A percentile compares a stretch with the other conserved stretches of the same genome.
These are phyloP conservation scores for Heimioporus sp. DNA, from an alignment of 768 basidiomycete species.

Conservation along the genomic window DNA sequence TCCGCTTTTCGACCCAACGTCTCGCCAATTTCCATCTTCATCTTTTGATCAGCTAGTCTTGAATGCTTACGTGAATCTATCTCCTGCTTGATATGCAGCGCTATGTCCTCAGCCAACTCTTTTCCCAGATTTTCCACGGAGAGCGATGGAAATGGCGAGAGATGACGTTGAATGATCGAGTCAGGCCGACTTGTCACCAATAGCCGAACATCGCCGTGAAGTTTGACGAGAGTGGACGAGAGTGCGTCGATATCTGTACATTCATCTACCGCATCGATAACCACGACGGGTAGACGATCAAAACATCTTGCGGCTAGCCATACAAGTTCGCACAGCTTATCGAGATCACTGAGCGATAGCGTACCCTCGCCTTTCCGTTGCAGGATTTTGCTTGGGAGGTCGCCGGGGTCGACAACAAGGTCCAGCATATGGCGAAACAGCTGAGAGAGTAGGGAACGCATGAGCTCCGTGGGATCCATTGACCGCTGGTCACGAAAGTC, in stretches of 20 bases:
- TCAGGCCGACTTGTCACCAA: not conserved
- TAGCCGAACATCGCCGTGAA: not conserved
- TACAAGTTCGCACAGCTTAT: not conserved
- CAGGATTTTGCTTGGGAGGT: not conserved
- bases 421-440: not conserved
- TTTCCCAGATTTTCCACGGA: not conserved
- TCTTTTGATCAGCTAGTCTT: not conserved
- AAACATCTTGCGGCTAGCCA: not conserved
- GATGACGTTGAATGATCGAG: not conserved
- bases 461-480: not conserved
- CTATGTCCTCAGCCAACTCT: not conserved
- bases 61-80: not conserved
- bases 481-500: slow-evolving; percentile 2
- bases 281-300: not conserved
- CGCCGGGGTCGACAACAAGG: not conserved
- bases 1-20: not conserved
- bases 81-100: not conserved
- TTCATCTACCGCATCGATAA: slow-evolving; percentile 4
- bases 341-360: not conserved
- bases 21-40: not conserved
- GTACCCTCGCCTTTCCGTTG: not conserved
- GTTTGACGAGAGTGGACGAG: not conserved
- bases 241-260: not conserved
- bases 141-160: not conserved
- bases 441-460: slow-evolving; percentile 9